A percentile compares a stretch with the other conserved stretches of the same genome.
phyloP scores from a whole-genome alignment of 2,329 filamentous ascomycete species.

The Aciculosporium take region DNA sequence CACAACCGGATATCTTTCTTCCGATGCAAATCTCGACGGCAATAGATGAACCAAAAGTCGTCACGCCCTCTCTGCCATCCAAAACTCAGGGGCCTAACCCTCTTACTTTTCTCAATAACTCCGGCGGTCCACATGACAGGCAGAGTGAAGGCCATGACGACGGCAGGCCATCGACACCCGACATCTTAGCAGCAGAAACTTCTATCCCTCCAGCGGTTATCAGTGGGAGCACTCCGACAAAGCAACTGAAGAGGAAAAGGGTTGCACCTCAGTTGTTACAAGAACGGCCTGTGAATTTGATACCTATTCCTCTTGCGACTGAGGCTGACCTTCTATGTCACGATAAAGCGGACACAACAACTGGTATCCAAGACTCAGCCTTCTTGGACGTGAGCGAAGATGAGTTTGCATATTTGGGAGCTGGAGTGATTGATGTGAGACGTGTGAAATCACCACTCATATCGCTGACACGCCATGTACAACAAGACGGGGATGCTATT shows the following conservation, averaged over 20 bases:
- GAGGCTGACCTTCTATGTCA: conserved; percentile 3
- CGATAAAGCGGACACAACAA: background rate
- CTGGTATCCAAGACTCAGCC: background rate
- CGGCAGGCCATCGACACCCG: background rate
- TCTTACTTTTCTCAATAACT: background rate
- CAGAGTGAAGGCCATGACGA: background rate
- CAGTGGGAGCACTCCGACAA: conserved; percentile 8
- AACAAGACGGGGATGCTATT: conserved; percentile 15
- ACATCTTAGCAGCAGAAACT: background rate
- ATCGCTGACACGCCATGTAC: conserved; percentile 12
- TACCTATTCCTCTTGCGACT: conserved; percentile 3
- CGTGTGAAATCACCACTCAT: conserved; percentile 12
- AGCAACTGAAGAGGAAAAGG: conserved; percentile 16
- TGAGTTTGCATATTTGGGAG: conserved; percentile 22
- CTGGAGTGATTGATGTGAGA: conserved; percentile 14
- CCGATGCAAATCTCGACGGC: background rate
- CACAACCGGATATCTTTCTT: background rate
- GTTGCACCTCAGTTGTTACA: conserved; percentile 13
- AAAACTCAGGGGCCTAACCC: background rate
- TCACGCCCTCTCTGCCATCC: background rate
- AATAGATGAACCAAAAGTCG: background rate
- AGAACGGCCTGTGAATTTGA: background rate
- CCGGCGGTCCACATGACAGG: background rate
- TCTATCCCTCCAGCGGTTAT: background rate
- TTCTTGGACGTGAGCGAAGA: conserved; percentile 11